phyloP scores from a whole-genome alignment of 2,329 filamentous ascomycete genomes.

The Hymenoscyphus albidus region DNA sequence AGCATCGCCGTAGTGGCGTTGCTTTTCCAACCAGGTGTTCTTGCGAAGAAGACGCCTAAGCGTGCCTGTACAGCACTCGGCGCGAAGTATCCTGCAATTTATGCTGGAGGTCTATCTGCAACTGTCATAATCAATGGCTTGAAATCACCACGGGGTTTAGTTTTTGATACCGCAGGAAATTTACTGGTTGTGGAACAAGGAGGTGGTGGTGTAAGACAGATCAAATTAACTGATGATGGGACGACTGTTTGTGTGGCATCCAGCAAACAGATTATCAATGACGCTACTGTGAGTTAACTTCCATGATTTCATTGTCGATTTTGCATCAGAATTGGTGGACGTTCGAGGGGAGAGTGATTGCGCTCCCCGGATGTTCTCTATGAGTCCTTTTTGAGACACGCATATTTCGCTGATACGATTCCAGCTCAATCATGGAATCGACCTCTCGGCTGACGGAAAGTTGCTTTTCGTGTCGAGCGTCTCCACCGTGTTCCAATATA shows the following conservation, averaged over 20 bases:
- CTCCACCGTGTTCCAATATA: conserved; percentile 58
- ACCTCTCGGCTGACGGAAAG: conserved; percentile 48
- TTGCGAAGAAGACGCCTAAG: neutral
- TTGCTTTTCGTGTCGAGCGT: conserved; percentile 56
- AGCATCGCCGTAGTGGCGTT: no score
- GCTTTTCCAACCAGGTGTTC: no score
- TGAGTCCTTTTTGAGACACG: no score
- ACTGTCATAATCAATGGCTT: conserved; percentile 30
- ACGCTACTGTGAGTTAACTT: conserved; percentile 13
- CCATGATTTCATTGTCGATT: neutral
- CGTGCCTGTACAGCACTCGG: neutral
- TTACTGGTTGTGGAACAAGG: conserved; percentile 33
- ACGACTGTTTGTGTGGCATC: conserved; percentile 25
- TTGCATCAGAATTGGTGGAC: no score
- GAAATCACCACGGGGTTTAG: conserved; percentile 28
- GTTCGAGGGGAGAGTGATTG: no score
- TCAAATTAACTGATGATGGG: conserved; percentile 26
- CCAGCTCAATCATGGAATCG: conserved; percentile 54
- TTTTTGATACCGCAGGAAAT: conserved; percentile 34
- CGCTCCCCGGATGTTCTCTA: no score
- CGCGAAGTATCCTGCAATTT: conserved; percentile 17
- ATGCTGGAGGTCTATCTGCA: conserved; percentile 29
- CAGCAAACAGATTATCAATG: conserved; percentile 21
- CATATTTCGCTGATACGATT: neutral
- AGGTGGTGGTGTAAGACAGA: conserved; percentile 27